These are phyloP conservation scores for Ophiostoma novo-ulmi DNA, from an alignment of 2,329 filamentous ascomycete genomes.

Conservation along the genomic window DNA sequence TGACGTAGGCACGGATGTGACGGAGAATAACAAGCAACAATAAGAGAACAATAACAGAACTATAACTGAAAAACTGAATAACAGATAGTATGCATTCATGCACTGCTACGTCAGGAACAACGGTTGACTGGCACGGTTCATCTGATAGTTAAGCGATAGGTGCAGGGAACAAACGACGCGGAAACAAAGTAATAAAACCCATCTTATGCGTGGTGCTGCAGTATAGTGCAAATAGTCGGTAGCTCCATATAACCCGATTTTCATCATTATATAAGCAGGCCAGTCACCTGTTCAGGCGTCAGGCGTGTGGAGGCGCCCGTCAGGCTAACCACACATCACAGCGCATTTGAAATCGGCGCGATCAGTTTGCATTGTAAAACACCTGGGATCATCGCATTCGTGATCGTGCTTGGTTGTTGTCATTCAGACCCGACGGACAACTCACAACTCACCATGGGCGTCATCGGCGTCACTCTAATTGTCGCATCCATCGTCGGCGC, in stretches of 20 bases:
- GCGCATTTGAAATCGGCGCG: neutral
- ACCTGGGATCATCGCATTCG: neutral
- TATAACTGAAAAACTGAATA: neutral
- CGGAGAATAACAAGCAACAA: neutral
- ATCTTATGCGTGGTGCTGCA: neutral
- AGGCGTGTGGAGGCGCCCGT: neutral
- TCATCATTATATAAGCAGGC: neutral
- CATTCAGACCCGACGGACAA: neutral
- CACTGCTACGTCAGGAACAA: neutral
- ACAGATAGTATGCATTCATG: neutral
- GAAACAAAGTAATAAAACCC: neutral
- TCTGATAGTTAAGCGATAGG: neutral
- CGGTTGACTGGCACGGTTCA: neutral
- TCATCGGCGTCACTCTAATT: conserved; percentile 58
- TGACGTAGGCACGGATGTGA: neutral
- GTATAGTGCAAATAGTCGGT: neutral
- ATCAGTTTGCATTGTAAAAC: no score
- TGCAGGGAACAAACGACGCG: neutral
- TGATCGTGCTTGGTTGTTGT: neutral
- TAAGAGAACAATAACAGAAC: neutral
- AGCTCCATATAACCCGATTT: neutral
- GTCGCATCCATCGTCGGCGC: conserved; percentile 53
- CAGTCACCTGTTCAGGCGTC: conserved; percentile 1
- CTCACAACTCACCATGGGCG: conserved; percentile 44
- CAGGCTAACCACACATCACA: neutral